phyloP scores from a whole-genome alignment of 148 eudicot genomes.

The Dianthus caryophyllus region DNA sequence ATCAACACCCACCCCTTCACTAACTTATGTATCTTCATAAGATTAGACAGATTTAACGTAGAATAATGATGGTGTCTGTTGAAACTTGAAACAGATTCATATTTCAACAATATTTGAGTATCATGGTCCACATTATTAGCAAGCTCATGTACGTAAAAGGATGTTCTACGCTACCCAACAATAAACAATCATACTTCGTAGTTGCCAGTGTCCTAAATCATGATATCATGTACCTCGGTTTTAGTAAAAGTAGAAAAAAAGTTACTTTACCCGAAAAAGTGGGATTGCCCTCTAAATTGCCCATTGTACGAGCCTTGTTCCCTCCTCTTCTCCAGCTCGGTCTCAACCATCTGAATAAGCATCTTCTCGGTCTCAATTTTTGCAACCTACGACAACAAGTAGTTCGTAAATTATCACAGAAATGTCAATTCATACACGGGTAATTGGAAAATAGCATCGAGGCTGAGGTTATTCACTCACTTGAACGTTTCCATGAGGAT shows the following conservation, averaged over 20 bases:
- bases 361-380: slow-evolving; percentile 97
- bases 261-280: slow-evolving; percentile 76
- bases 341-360: slow-evolving; percentile 98
- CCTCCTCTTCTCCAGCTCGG: slow-evolving; percentile 78
- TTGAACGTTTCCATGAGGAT: slow-evolving; percentile 98
- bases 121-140: too few species aligned
- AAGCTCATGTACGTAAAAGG: too few species aligned
- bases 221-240: background rate
- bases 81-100: too few species aligned
- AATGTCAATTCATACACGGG: background rate
- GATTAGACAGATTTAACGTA: background rate
- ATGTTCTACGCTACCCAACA: too few species aligned
- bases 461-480: slow-evolving; percentile 24
- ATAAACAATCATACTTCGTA: too few species aligned
- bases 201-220: too few species aligned
- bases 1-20: background rate
- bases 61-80: too few species aligned
- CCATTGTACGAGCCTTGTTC: slow-evolving; percentile 50
- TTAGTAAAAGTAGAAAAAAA: background rate
- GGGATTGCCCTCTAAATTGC: slow-evolving; percentile 86
- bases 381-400: slow-evolving; percentile 56
- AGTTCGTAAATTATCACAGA: background rate
- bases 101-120: too few species aligned
- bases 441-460: slow-evolving; percentile 1
- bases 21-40: background rate